Base-by-base conservation (phyloP, 1,284 basidiomycete species). In the Tylopilus microsporus region DNA sequence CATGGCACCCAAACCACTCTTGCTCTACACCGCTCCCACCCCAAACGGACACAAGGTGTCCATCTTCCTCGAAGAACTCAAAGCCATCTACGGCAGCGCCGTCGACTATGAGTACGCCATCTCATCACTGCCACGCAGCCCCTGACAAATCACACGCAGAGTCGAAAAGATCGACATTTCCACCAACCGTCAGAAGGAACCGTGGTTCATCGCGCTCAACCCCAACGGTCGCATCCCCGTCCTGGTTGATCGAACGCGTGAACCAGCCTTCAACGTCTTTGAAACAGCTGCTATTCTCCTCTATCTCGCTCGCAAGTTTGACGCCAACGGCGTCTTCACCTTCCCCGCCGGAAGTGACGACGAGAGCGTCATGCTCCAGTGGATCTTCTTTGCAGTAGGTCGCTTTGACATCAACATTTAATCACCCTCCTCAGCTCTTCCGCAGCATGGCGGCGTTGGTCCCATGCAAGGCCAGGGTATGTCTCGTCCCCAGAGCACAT, bases 31-130 rank as follows among this genome's bases (percentile, higher is more conserved):
- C 10, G 75, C 69, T 3, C 61, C 71, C 19, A 90, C 88, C 0
- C 87, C 89, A 18, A 91, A 89, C 62, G 86, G 89, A n/a, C 69
- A 78, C 68, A 85, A 85, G 67, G 77, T 75, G n/a, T 79, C 82
- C 12, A 75, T 85, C 65, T 72, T 82, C 49, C 80, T 90, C 46
- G 89, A 90, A 67, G 89, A 91, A 68, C 78, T 91, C 62, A 85
- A 82, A 65, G 78, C 77, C 16, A 74, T 77, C 34, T 86, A 90
- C 66, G 76, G 72, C 39, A 43, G 42, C 39, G 49, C 45, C 53
- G 69, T 90, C 49, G 75, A 82, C 6, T 91, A 89, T 71, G 82
- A 87, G 77, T 84, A 58, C 63, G 79, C 62, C 1, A 43, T 13
- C 1, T 16, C 16, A 0, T 25, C n/a, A 25, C 7, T 16, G 11